Evolutionary conservation across 208 protist genomes (phyloP).

Genomic region (Wallacemonas sp.): DNA sequence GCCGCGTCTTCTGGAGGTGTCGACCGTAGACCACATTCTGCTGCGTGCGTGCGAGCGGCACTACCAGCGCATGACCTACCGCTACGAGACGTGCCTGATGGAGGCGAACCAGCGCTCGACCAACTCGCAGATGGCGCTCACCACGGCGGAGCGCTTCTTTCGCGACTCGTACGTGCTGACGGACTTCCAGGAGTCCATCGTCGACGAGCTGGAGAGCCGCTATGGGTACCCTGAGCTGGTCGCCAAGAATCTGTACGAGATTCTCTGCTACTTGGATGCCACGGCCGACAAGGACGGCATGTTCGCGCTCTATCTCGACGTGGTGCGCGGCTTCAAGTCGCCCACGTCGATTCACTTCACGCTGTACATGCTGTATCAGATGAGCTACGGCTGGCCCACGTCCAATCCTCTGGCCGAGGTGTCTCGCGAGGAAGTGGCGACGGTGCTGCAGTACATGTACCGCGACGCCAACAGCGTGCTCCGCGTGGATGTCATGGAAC

Average conservation of each 20-base stretch:
- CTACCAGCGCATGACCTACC: conserved; percentile 75
- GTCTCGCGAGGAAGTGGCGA: conserved; percentile 56
- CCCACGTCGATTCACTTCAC: conserved; percentile 86
- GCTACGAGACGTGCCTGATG: conserved; percentile 64
- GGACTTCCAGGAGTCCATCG: conserved; percentile 85
- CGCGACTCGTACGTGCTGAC: conserved; percentile 75
- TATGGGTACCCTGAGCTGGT: conserved; percentile 89
- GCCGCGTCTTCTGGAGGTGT: conserved; percentile 81
- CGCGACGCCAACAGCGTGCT: conserved; percentile 49
- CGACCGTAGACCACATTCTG: conserved; percentile 85
- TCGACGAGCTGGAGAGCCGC: conserved; percentile 84
- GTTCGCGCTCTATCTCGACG: conserved; percentile 71
- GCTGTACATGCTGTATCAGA: conserved; percentile 75
- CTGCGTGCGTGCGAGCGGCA: conserved; percentile 73
- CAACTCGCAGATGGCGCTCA: conserved; percentile 65
- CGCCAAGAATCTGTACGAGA: conserved; percentile 86
- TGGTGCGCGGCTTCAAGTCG: conserved; percentile 80
- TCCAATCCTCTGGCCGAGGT: conserved; percentile 66
- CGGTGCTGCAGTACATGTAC: conserved; percentile 83
- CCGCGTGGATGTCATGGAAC: conserved; percentile 58
- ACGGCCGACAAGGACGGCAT: conserved; percentile 48
- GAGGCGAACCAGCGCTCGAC: conserved; percentile 61
- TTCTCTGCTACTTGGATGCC: conserved; percentile 89
- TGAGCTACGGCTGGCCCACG: conserved; percentile 86
- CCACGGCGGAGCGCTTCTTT: conserved; percentile 80